Conservation (phyloP, 257 asterid species). For the Solanum medicagineum region DNA sequence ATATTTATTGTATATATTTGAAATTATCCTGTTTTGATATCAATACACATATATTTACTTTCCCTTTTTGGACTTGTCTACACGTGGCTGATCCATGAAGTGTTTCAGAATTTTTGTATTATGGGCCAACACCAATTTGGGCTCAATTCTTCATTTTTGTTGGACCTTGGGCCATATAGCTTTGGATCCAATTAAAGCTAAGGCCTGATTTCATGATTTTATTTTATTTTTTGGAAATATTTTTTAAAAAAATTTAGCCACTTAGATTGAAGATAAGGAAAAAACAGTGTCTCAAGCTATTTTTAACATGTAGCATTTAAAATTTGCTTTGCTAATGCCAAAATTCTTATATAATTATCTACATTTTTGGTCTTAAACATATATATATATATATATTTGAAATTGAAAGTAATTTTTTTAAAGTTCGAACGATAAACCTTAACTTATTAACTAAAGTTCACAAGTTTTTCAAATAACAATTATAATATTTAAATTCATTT, state of each 20-base stretch:
- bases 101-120: background rate
- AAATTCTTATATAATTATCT: too few relatives aligned
- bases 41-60: background rate
- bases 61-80: background rate
- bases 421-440: background rate
- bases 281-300: too few relatives aligned
- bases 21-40: background rate
- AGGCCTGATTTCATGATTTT: background rate
- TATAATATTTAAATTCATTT: too few relatives aligned
- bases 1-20: too few relatives aligned
- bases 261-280: too few relatives aligned
- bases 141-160: background rate
- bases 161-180: background rate
- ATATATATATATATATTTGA: too few relatives aligned
- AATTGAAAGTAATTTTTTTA: background rate
- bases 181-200: background rate
- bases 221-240: too few relatives aligned
- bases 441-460: background rate
- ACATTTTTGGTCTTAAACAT: too few relatives aligned
- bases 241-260: too few relatives aligned
- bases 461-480: fast-evolving
- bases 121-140: background rate
- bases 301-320: too few relatives aligned
- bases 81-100: background rate
- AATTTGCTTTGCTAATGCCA: too few relatives aligned